These are phyloP conservation scores for Fomes fomentarius DNA, from an alignment of 1,284 basidiomycete species.

Conservation along the genomic window DNA sequence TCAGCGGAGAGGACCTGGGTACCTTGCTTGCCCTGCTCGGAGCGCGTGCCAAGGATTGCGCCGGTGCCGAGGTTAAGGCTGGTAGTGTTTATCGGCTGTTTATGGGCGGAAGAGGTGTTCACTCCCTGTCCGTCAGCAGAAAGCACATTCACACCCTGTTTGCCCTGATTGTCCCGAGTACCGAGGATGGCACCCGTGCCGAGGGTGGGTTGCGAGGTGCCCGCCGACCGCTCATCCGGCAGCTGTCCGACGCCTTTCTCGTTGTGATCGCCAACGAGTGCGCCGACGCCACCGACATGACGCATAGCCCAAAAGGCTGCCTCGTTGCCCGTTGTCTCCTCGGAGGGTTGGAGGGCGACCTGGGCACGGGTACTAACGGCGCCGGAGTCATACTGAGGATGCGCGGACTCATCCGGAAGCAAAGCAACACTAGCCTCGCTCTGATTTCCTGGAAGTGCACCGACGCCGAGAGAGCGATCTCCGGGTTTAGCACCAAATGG, in stretches of 20 bases:
- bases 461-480: constrained; percentile 29
- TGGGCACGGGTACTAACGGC: constrained; percentile 10
- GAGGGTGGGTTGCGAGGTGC: background rate
- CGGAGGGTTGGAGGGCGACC: constrained; percentile 17
- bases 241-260: constrained; percentile 36
- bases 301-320: constrained; percentile 6
- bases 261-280: constrained; percentile 32
- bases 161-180: constrained; percentile 27
- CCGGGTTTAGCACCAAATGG: constrained; percentile 23
- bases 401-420: constrained; percentile 38
- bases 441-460: constrained; percentile 34
- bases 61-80: too few species aligned
- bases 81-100: too few species aligned
- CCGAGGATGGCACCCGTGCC: constrained; percentile 36
- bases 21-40: too few species aligned
- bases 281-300: constrained; percentile 32
- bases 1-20: too few species aligned
- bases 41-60: too few species aligned
- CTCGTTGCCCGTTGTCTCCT: constrained; percentile 23
- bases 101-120: too few species aligned
- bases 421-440: constrained; percentile 35
- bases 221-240: constrained; percentile 31
- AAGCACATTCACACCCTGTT: background rate
- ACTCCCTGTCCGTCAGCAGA: background rate
- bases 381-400: constrained; percentile 21